Evolutionary conservation across 2,329 filamentous ascomycete species (phyloP).

Genomic region (Claviceps sp.): DNA sequence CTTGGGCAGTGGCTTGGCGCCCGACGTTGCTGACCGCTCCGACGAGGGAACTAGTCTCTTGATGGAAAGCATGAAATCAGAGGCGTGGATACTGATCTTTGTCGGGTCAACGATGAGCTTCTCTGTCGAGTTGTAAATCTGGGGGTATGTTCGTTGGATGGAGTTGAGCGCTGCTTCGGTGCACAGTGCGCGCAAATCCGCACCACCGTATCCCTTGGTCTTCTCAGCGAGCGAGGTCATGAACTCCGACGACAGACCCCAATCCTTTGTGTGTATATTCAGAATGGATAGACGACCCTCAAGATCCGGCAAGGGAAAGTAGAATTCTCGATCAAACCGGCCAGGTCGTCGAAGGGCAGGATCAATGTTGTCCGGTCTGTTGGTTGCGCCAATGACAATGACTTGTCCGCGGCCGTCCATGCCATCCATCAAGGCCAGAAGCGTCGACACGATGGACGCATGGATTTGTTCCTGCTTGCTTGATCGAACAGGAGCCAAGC

Average conservation of each 20-base stretch:
- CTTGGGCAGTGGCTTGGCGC: slow-evolving; percentile 66
- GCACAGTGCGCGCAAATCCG: slow-evolving; percentile 83
- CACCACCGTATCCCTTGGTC: slow-evolving; percentile 94
- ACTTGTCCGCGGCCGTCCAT: slow-evolving; percentile 98
- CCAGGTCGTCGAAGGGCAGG: slow-evolving; percentile 88
- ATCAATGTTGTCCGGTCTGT: slow-evolving; percentile 91
- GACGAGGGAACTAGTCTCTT: slow-evolving; percentile 96
- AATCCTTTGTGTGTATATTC: slow-evolving; percentile 89
- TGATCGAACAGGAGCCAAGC: slow-evolving; percentile 84
- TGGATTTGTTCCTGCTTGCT: slow-evolving; percentile 99
- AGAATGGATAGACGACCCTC: slow-evolving; percentile 74
- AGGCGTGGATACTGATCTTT: slow-evolving; percentile 75
- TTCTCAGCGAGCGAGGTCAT: slow-evolving; percentile 73
- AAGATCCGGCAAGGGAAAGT: slow-evolving; percentile 81
- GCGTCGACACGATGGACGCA: slow-evolving; percentile 87
- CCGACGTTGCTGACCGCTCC: slow-evolving; percentile 75
- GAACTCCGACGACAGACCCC: slow-evolving; percentile 70
- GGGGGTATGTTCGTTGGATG: slow-evolving; percentile 88
- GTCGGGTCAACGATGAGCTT: slow-evolving; percentile 80
- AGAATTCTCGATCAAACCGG: slow-evolving; percentile 94
- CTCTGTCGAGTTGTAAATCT: slow-evolving; percentile 83
- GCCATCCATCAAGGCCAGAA: slow-evolving; percentile 91
- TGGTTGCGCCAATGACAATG: slow-evolving; percentile 97
- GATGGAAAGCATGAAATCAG: slow-evolving; percentile 93
- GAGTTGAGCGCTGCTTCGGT: slow-evolving; percentile 93